Conservation (phyloP, 1,139 yeast species). For the Diutina ranongensis region DNA sequence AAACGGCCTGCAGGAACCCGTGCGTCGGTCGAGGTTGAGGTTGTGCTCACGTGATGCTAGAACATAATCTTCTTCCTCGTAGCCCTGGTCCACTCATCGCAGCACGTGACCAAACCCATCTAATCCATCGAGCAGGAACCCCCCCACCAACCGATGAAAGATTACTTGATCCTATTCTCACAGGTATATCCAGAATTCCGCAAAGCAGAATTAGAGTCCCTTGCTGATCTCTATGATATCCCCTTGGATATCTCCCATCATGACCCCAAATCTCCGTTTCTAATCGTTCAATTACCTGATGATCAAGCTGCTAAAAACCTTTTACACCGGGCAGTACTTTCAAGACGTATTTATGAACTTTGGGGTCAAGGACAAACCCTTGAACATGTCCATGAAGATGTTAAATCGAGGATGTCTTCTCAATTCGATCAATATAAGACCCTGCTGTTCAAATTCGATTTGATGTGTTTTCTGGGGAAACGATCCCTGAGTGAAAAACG, state of each 20-base stretch:
- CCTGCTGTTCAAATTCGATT: slow-evolving; percentile 68
- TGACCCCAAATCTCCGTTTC: slow-evolving; percentile 53
- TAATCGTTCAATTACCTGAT: slow-evolving; percentile 48
- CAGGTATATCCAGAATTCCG: slow-evolving; percentile 77
- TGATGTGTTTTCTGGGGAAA: slow-evolving; percentile 55
- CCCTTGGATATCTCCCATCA: slow-evolving; percentile 51
- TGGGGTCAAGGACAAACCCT: slow-evolving; percentile 63
- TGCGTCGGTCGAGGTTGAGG: no score
- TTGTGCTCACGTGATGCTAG: no score
- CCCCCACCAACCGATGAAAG: no score
- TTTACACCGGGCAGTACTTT: slow-evolving; percentile 55
- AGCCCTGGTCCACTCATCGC: no score
- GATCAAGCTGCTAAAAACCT: slow-evolving; percentile 60
- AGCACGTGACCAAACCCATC: background rate
- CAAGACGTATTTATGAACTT: slow-evolving; percentile 70
- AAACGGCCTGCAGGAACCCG: no score
- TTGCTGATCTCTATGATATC: slow-evolving; percentile 55
- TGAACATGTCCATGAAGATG: slow-evolving; percentile 45
- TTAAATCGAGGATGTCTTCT: slow-evolving; percentile 22
- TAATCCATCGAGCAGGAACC: no score
- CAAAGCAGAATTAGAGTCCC: slow-evolving; percentile 69
- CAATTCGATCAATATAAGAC: slow-evolving; percentile 24
- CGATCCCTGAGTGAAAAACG: slow-evolving; percentile 43
- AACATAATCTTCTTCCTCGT: no score
- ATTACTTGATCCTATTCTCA: slow-evolving; percentile 69